Evolutionary conservation across 495 filamentous ascomycete genomes (phyloP), one percentile per base, ranked within the genome.

Genomic region (Talaromyces ruber): DNA sequence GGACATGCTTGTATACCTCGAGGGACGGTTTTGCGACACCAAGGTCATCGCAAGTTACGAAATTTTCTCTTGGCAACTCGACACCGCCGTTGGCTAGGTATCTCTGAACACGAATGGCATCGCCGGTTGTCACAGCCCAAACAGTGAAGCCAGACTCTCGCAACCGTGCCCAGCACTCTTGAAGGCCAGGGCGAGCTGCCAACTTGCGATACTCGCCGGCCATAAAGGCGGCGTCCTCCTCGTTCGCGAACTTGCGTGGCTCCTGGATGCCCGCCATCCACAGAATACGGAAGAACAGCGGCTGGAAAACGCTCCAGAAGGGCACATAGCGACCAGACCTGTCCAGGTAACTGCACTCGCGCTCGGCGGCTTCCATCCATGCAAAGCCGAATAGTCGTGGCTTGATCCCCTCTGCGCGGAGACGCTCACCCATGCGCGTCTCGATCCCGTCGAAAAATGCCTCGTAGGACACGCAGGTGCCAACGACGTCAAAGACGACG

Each of bases 401-500:
- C 2, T 64, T 72, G 65, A 79, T 74, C 50, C 64, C 65, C 39
- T 75, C 55, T 6, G 70, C 58, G 16, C 50, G 65, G 7, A 79
- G 68, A 50, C 67, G 66, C 18, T 50, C 25, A 12, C 9, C 75
- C 74, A 60, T 76, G 62, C 21, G 60, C 52, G 0, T 28, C 5
- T 73, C 63, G 62, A 77, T 78, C 53, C 64, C 30, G 26, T 53
- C 50, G 64, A 68, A 71, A 64, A 73, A 76, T 43, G 68, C 69
- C 51, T 74, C 70, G 63, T 72, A 78, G 16, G 74, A 72, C 56
- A 78, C 70, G 54, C 71, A 75, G 32, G 76, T 79, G n/a, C 75
- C 76, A 32, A 79, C 73, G 0, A 79, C 70, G 62, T 79, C 74
- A 65, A 79, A 78, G 14, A 78, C 73, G 62, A 76, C 68, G 60